These are phyloP conservation scores for Fraxinus americana DNA, from an alignment of 257 asterid genomes.

Conservation along the genomic window DNA sequence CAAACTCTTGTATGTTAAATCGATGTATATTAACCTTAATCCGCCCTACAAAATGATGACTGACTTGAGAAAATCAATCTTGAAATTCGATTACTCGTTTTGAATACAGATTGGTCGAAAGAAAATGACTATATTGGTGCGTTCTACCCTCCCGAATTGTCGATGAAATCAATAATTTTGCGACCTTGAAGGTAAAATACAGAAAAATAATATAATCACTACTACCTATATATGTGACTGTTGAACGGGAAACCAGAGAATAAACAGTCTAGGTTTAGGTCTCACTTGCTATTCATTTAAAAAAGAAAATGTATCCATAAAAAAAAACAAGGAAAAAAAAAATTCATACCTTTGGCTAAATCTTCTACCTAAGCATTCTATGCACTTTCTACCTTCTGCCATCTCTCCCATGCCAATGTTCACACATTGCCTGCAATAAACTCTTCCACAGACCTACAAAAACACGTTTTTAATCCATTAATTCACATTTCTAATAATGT, in stretches of 20 bases:
- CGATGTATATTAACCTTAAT: too few species aligned
- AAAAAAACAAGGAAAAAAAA: not conserved
- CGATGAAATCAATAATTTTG: not conserved
- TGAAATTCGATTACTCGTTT: not conserved
- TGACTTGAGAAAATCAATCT: too few species aligned
- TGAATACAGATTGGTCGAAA: too few species aligned
- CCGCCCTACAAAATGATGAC: too few species aligned
- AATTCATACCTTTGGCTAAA: slow-evolving; percentile 67
- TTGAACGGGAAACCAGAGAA: too few species aligned
- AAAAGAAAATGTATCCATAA: too few species aligned
- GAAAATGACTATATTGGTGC: not conserved
- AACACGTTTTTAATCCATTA: not conserved
- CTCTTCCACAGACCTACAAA: slow-evolving; percentile 75
- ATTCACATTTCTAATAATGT: not conserved
- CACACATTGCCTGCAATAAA: slow-evolving; percentile 73
- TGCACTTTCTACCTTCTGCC: slow-evolving; percentile 75
- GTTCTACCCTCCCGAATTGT: not conserved
- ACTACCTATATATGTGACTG: not conserved
- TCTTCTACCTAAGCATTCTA: slow-evolving; percentile 71
- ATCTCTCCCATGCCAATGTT: slow-evolving; percentile 78
- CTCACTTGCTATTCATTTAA: too few species aligned
- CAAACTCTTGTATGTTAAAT: too few species aligned
- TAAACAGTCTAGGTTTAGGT: too few species aligned
- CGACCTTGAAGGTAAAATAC: not conserved
- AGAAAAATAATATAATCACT: too few species aligned